phyloP scores from a whole-genome alignment of 2,329 filamentous ascomycete genomes.

The Fusarium globosum region DNA sequence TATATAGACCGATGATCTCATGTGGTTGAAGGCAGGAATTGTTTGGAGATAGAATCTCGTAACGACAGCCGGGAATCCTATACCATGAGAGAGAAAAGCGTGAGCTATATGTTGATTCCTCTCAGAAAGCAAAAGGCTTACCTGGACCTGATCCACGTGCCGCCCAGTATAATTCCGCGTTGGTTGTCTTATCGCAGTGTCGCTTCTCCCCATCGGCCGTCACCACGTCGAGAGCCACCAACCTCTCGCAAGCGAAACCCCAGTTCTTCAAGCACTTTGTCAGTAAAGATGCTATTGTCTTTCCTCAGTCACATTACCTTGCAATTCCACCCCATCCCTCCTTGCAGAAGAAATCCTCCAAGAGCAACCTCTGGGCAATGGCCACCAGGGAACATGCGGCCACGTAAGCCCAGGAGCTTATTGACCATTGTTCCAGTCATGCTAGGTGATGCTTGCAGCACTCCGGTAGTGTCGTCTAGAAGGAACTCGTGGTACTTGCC shows the following conservation, averaged over 20 bases:
- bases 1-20: not conserved
- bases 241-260: not conserved
- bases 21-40: not conserved
- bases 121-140: rapidly evolving
- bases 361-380: not conserved
- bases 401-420: not conserved
- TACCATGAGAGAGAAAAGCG: rapidly evolving
- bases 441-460: not conserved
- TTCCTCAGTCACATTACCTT: not conserved
- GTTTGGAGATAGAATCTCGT: not conserved
- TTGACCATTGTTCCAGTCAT: not conserved
- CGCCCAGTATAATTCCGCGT: not conserved
- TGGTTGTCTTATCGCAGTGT: not conserved
- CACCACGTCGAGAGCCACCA: not conserved
- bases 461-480: not conserved
- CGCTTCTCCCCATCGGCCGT: not conserved
- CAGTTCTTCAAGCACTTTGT: not conserved
- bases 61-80: not conserved
- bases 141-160: not conserved
- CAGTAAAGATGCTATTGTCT: rapidly evolving
- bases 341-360: not conserved
- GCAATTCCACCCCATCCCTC: not conserved
- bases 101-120: rapidly evolving
- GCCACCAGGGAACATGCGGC: not conserved
- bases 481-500: not conserved